Percentiles rank a stretch among this genome's conserved stretches.
Evolutionary conservation across 2,329 filamentous ascomycete species (phyloP).

Genomic region (Alternaria arborescens): DNA sequence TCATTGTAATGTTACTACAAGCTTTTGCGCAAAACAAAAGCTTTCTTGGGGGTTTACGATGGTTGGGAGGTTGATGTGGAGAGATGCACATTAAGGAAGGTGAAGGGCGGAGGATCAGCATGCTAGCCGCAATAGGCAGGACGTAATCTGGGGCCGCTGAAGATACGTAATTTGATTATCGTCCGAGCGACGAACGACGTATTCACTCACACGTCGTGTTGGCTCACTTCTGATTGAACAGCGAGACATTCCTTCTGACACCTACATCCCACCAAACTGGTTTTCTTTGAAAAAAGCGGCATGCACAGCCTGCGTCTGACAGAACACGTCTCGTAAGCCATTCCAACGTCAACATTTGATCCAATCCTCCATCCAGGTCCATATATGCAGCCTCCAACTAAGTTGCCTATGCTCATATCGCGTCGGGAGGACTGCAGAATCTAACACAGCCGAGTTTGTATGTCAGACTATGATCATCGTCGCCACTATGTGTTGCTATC

Average conservation of each 20-base stretch:
- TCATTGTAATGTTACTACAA: slow-evolving; percentile 1
- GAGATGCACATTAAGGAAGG: slow-evolving; percentile 15
- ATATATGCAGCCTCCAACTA: background rate
- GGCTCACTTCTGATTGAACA: background rate
- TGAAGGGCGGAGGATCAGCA: slow-evolving; percentile 2
- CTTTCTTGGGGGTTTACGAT: slow-evolving; percentile 9
- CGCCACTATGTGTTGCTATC: no score
- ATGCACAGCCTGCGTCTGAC: background rate
- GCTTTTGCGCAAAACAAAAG: slow-evolving; percentile 11
- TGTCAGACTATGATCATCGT: background rate
- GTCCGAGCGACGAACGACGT: slow-evolving; percentile 2
- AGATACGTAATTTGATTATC: slow-evolving; percentile 16
- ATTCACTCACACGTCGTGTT: background rate
- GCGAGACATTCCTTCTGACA: background rate
- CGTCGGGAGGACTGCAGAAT: background rate
- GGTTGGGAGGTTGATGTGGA: background rate
- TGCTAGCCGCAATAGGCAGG: slow-evolving; percentile 16
- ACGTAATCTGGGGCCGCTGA: slow-evolving; percentile 8
- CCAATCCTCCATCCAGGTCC: background rate
- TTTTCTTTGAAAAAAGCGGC: background rate
- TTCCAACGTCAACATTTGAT: background rate
- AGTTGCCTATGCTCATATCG: background rate
- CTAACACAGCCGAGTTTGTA: background rate
- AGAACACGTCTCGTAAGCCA: background rate
- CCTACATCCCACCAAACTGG: background rate